A percentile compares a stretch with the other conserved stretches of the same genome.
phyloP scores from a whole-genome alignment of 306 rosid species.

The Prunus davidiana region DNA sequence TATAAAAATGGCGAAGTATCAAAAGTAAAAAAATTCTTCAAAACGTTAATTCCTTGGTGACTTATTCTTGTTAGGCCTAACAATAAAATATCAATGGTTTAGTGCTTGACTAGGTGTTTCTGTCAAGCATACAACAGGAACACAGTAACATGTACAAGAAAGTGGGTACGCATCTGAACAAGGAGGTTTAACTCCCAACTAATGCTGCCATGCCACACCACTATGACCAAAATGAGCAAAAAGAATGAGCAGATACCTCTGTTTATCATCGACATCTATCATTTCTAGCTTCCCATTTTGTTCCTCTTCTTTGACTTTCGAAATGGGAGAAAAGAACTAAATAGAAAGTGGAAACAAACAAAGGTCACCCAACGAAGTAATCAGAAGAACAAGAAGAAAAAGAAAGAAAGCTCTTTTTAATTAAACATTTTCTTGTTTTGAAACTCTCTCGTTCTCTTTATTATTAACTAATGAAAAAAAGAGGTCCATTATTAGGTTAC shows the following conservation, averaged over 20 bases:
- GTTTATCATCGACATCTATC: conserved; percentile 63
- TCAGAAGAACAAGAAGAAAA: conserved; percentile 5
- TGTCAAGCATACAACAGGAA: conserved; percentile 4
- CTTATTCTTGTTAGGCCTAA: background rate
- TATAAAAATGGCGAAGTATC: background rate
- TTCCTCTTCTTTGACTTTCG: conserved; percentile 77
- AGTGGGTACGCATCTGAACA: background rate
- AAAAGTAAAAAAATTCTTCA: background rate
- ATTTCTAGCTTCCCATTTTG: conserved; percentile 67
- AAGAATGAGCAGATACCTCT: conserved; percentile 48
- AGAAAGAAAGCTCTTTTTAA: background rate
- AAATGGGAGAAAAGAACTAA: conserved; percentile 87
- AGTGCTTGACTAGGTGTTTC: background rate
- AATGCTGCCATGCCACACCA: background rate
- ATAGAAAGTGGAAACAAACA: conserved; percentile 20
- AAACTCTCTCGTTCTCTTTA: background rate
- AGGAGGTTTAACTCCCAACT: background rate
- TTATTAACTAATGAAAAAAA: background rate
- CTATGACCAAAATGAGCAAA: conserved; percentile 13
- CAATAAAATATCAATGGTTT: background rate
- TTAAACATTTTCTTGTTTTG: conserved; percentile 7
- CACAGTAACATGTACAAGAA: background rate
- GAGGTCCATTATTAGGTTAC: conserved; percentile 31
- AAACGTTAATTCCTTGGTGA: background rate
- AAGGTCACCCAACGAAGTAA: conserved; percentile 6